These are phyloP conservation scores for Craterostigma plantagineum DNA, from an alignment of 257 asterid genomes.

Conservation along the genomic window DNA sequence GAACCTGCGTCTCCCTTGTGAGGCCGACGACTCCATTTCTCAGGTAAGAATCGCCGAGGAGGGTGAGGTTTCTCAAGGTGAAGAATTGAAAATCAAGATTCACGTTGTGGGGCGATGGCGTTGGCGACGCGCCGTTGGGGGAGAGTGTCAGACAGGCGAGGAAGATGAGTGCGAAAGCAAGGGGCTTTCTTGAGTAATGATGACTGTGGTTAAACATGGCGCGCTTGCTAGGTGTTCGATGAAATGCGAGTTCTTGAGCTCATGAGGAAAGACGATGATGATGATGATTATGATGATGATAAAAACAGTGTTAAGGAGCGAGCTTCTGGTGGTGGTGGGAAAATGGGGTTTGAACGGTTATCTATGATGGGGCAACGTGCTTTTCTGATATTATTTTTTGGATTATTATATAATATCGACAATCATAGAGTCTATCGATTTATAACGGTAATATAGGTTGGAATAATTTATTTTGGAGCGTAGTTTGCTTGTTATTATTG, in stretches of 20 bases:
- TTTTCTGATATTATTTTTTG: too few species aligned
- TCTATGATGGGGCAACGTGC: conserved; percentile 41
- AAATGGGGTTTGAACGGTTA: conserved; percentile 83
- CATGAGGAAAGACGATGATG: conserved; percentile 1
- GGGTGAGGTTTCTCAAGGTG: conserved; percentile 58
- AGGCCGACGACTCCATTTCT: conserved; percentile 76
- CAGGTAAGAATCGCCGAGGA: conserved; percentile 85
- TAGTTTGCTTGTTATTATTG: not conserved
- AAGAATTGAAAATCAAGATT: conserved; percentile 54
- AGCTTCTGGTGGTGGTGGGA: conserved; percentile 33
- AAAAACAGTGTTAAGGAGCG: conserved; percentile 2
- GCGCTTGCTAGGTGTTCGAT: not conserved
- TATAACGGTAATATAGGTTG: conserved; percentile 65
- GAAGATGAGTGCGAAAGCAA: conserved; percentile 2
- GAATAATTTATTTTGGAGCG: conserved; percentile 14
- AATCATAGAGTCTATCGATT: not conserved
- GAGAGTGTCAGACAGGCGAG: conserved; percentile 7
- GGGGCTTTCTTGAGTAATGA: conserved; percentile 22
- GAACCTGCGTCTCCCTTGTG: conserved; percentile 62
- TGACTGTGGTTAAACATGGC: not conserved
- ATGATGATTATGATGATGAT: too few species aligned
- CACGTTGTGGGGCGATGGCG: conserved; percentile 18
- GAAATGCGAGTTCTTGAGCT: not conserved
- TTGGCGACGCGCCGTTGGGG: not conserved
- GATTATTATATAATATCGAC: not conserved